A percentile compares a stretch with the other conserved stretches of the same genome.
These are phyloP conservation scores for Colletotrichum theobromicola DNA, from an alignment of 2,329 filamentous ascomycete genomes.

Conservation along the genomic window DNA sequence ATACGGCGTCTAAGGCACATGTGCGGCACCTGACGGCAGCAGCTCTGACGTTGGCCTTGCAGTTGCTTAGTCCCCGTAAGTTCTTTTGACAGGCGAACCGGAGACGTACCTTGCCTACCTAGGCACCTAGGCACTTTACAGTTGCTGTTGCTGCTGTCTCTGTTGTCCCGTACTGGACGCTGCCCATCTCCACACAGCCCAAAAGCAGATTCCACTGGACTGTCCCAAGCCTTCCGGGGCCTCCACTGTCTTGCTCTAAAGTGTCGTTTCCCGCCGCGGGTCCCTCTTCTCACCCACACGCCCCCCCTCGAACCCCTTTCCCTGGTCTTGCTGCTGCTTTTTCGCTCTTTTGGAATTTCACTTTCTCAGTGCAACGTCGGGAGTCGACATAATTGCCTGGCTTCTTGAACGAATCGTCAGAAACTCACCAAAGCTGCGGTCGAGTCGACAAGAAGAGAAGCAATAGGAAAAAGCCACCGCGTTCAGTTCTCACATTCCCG, in stretches of 20 bases:
- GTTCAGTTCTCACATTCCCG: neutral
- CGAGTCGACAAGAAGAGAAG: neutral
- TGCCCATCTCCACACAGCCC: constrained; percentile 14
- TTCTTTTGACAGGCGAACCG: neutral
- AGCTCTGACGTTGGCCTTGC: neutral
- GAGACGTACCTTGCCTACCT: neutral
- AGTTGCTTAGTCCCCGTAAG: neutral
- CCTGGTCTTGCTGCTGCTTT: constrained; percentile 1
- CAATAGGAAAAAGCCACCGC: neutral
- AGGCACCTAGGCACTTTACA: too few relatives aligned
- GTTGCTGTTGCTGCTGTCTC: neutral
- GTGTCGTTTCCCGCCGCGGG: neutral
- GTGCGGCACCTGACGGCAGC: neutral
- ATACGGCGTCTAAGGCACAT: neutral
- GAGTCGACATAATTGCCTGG: neutral
- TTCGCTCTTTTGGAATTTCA: neutral
- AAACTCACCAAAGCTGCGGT: neutral
- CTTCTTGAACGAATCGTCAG: neutral
- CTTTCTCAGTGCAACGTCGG: constrained; percentile 13
- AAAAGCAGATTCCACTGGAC: neutral
- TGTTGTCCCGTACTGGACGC: neutral
- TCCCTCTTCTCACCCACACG: neutral
- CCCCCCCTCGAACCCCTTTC: constrained; percentile 17
- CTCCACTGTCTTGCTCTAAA: constrained; percentile 12
- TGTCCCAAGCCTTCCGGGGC: constrained; percentile 18